These are phyloP conservation scores for Termitomyces sp. DNA, from an alignment of 768 basidiomycete genomes.

Conservation along the genomic window DNA sequence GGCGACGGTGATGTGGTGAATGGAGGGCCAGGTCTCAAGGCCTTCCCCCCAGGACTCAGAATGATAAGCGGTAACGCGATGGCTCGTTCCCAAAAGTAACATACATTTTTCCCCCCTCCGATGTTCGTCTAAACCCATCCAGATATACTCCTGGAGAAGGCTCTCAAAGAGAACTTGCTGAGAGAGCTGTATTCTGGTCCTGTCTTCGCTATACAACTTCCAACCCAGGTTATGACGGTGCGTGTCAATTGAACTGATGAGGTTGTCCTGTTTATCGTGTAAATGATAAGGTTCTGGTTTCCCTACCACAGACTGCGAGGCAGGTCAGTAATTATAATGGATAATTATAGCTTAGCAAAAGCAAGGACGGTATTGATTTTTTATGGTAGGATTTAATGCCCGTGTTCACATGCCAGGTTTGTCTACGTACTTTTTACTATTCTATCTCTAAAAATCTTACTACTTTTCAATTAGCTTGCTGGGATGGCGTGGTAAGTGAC, in stretches of 20 bases:
- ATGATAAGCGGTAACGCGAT: slow-evolving; percentile 37
- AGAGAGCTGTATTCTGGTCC: slow-evolving; percentile 33
- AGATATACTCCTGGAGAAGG: slow-evolving; percentile 26
- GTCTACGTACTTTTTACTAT: neutral
- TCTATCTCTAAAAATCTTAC: neutral
- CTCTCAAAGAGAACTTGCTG: slow-evolving; percentile 32
- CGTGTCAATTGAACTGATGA: neutral
- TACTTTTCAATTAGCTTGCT: slow-evolving; percentile 22
- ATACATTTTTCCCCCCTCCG: neutral
- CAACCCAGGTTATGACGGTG: slow-evolving; percentile 23
- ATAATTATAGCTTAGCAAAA: neutral
- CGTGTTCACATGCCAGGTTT: slow-evolving; percentile 30
- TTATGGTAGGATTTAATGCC: slow-evolving; percentile 25
- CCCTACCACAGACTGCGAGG: slow-evolving; percentile 36
- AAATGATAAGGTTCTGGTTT: slow-evolving; percentile 26
- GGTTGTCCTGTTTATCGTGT: neutral
- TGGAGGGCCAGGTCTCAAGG: slow-evolving; percentile 33
- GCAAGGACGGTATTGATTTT: neutral
- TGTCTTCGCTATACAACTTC: slow-evolving; percentile 32
- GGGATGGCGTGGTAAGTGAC: slow-evolving; percentile 31
- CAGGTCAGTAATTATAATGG: slow-evolving; percentile 9
- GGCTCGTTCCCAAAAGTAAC: slow-evolving; percentile 29
- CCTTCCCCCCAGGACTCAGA: slow-evolving; percentile 36
- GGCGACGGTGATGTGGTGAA: slow-evolving; percentile 30
- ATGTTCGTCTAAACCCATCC: neutral